These are phyloP conservation scores for Colletotrichum plurivorum DNA, from an alignment of 2,329 filamentous ascomycete species.

Conservation along the genomic window DNA sequence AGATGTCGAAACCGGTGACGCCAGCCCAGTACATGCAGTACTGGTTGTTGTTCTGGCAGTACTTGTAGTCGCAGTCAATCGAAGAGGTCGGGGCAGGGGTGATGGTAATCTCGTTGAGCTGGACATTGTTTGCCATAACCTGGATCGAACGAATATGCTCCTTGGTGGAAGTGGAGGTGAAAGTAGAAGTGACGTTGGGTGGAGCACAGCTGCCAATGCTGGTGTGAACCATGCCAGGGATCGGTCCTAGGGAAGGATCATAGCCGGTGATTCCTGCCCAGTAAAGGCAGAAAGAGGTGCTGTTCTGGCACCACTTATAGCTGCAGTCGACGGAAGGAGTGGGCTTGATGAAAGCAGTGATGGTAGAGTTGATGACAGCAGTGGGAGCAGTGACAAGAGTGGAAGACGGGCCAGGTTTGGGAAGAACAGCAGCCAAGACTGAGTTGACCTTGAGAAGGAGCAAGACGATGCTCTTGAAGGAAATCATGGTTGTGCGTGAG, in stretches of 20 bases:
- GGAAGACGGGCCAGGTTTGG: background rate
- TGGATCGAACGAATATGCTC: no score
- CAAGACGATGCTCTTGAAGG: background rate
- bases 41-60: constrained; percentile 43
- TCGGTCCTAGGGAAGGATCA: constrained; percentile 45
- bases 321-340: constrained; percentile 42
- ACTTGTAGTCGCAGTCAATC: constrained; percentile 50
- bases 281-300: constrained; percentile 46
- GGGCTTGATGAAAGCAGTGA: background rate
- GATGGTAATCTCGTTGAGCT: background rate
- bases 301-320: constrained; percentile 44
- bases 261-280: constrained; percentile 49
- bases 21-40: constrained; percentile 58
- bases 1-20: constrained; percentile 52
- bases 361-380: background rate
- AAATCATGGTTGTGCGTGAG: background rate
- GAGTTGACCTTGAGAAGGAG: background rate
- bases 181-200: background rate
- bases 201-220: constrained; percentile 27
- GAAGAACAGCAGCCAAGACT: background rate
- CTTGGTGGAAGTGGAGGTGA: no score
- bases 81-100: constrained; percentile 35
- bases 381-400: background rate
- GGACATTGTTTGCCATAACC: background rate
- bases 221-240: constrained; percentile 48